These are phyloP conservation scores for Apophysomyces ossiformis DNA, from an alignment of 371 early-diverging fungal genomes.

Conservation along the genomic window DNA sequence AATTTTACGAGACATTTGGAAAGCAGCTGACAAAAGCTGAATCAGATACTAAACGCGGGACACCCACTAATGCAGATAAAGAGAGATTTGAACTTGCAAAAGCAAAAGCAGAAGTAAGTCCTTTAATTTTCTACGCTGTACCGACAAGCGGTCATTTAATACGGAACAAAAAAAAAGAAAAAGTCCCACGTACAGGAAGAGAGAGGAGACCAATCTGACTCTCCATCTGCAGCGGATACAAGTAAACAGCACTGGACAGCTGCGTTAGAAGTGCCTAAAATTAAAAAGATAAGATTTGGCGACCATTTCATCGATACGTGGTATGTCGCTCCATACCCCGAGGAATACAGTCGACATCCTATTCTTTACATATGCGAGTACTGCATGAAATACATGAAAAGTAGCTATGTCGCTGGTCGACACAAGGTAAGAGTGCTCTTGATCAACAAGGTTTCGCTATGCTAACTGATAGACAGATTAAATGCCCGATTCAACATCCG, in stretches of 20 bases:
- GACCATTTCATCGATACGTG: slow-evolving; percentile 85
- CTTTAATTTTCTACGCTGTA: slow-evolving; percentile 1
- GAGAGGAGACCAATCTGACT: neutral
- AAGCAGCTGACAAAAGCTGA: slow-evolving; percentile 60
- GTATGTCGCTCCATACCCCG: slow-evolving; percentile 97
- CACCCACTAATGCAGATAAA: slow-evolving; percentile 56
- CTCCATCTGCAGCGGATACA: neutral
- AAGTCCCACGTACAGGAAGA: neutral
- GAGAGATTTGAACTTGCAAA: slow-evolving; percentile 50
- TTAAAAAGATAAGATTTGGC: slow-evolving; percentile 60
- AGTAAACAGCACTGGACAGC: slow-evolving; percentile 11
- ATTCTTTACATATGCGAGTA: slow-evolving; percentile 92
- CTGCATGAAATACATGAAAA: slow-evolving; percentile 92
- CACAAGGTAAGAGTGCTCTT: slow-evolving; percentile 55
- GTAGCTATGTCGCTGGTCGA: slow-evolving; percentile 60
- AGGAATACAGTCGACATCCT: slow-evolving; percentile 77
- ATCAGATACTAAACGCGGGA: slow-evolving; percentile 55
- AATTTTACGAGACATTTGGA: slow-evolving; percentile 53
- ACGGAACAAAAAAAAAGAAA: neutral
- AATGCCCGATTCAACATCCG: slow-evolving; percentile 83
- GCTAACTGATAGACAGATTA: slow-evolving; percentile 25
- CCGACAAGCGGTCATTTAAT: slow-evolving; percentile 3
- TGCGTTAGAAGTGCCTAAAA: slow-evolving; percentile 16
- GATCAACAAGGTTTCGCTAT: neutral
- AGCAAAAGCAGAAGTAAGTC: slow-evolving; percentile 43